Base-by-base conservation (phyloP, 345 rosid species). In the Boechera divaricarpa region DNA sequence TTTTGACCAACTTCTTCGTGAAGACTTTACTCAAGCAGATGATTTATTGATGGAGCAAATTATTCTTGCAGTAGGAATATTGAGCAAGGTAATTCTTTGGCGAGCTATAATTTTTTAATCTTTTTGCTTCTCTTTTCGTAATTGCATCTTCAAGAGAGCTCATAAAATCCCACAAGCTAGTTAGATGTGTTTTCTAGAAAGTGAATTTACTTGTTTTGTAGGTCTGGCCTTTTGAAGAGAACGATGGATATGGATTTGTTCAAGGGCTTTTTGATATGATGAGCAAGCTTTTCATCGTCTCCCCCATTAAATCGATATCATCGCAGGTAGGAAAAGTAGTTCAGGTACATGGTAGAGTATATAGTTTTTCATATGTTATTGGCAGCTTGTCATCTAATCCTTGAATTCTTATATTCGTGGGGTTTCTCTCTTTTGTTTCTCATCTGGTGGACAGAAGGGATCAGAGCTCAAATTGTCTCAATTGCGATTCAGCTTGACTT, bases 161-260 rank as follows among this genome's bases (percentile, higher is more conserved):
- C 62, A 36, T 38, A 51, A 68, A 67, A 45, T 59, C 8, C 73
- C 49, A 42, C 35, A 7, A 45, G 75, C 49, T 58, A 49, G 55
- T 78, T 61, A 62, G 41, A 24, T 73, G n/a, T 1, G 51, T 54
- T 41, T 67, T 59, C 60, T 24, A 12, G 39, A 73, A 58, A 60
- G 11, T 67, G 57, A 41, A 13, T 48, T 53, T 73, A n/a, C 63
- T 54, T 79, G 65, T 61, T 35, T 47, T 53, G 62, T 79, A 93
- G 98, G 95, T 90, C 64, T 94, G 98, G 98, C 98, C 98, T 53
- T 94, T 87, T 5, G 98, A 94, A 84, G 97, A 92, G 86, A 92
- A 81, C 51, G 88, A 85, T 9, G 88, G 87, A 69, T 85, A 81
- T 80, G 98, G 98, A 62, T 86, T 90, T 85, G 90, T 92, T 77